Conservation (phyloP, 108 stramenopile genomes). For the Mediolabrus comicus region DNA sequence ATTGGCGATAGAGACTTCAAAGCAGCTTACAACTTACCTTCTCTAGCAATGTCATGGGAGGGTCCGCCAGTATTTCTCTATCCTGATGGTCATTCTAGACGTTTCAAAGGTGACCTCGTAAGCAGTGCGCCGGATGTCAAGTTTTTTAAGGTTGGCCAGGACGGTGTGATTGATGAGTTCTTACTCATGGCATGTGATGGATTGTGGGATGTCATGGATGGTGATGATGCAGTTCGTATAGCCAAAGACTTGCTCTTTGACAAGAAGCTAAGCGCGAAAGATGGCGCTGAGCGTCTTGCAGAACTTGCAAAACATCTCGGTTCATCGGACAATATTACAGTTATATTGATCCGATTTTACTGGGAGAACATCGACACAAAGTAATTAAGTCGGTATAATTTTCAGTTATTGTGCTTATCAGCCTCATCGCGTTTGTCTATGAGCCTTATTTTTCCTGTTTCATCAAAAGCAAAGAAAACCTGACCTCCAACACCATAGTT, state of each 20-base stretch:
- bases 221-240: conserved; percentile 62
- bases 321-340: conserved; percentile 85
- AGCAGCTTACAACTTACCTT: conserved; percentile 59
- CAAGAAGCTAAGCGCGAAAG: conserved; percentile 62
- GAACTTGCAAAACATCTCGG: conserved; percentile 83
- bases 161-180: conserved; percentile 62
- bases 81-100: conserved; percentile 61
- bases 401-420: too few relatives aligned
- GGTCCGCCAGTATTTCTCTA: conserved; percentile 65
- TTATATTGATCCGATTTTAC: conserved; percentile 69
- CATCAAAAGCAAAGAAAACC: neutral
- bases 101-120: conserved; percentile 77
- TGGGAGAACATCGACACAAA: conserved; percentile 17
- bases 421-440: neutral
- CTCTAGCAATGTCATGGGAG: conserved; percentile 52
- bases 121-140: conserved; percentile 64
- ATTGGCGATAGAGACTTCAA: conserved; percentile 87
- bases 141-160: conserved; percentile 46
- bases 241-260: conserved; percentile 71
- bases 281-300: conserved; percentile 75
- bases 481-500: too few relatives aligned
- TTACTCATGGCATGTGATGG: conserved; percentile 82
- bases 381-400: too few relatives aligned
- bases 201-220: conserved; percentile 84
- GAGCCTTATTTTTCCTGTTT: neutral